A percentile compares a stretch with the other conserved stretches of the same genome.
phyloP scores from a whole-genome alignment of 163 green algal species.

The Chlorella variabilis region DNA sequence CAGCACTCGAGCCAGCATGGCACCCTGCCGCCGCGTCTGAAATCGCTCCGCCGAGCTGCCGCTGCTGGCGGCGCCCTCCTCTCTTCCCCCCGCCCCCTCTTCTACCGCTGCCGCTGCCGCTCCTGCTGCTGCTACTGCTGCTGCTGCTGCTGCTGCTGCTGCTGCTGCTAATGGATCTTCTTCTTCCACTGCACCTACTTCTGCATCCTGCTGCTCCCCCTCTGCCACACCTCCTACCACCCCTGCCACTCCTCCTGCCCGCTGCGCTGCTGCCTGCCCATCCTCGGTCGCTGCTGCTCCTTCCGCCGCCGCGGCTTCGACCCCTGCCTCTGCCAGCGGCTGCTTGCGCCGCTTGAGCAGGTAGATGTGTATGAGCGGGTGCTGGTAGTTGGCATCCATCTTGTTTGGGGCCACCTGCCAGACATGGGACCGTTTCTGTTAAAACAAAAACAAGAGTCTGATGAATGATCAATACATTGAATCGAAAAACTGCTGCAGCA shows the following conservation, averaged over 20 bases:
- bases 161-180: no score
- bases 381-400: slow-evolving; percentile 63
- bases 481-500: no score
- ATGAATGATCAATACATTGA: no score
- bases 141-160: not conserved
- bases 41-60: no score
- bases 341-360: slow-evolving; percentile 61
- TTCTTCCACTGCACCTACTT: no score
- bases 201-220: no score
- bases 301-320: not conserved
- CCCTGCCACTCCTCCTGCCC: not conserved
- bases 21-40: no score
- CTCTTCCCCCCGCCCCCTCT: no score
- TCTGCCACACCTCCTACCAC: not conserved
- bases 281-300: not conserved
- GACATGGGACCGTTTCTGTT: not conserved
- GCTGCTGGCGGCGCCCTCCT: no score
- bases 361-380: slow-evolving; percentile 72
- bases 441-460: not conserved
- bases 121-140: not conserved
- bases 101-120: no score
- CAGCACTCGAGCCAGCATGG: no score
- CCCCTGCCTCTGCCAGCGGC: not conserved
- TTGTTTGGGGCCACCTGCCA: slow-evolving; percentile 53
- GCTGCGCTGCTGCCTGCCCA: not conserved